These are phyloP conservation scores for Cyclotella choctawhatcheeana DNA, from an alignment of 108 stramenopile genomes.

Conservation along the genomic window DNA sequence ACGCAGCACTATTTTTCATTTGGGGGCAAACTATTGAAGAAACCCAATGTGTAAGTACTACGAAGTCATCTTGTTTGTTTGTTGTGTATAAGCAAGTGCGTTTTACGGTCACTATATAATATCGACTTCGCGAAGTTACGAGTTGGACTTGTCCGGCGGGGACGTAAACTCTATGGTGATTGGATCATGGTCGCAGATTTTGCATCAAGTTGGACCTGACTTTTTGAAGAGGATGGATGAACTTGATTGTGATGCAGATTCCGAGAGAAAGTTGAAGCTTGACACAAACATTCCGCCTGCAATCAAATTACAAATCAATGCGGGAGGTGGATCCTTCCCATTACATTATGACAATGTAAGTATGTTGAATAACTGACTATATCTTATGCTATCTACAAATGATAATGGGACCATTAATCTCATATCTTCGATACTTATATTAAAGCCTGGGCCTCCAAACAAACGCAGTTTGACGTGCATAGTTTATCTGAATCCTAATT, in stretches of 20 bases:
- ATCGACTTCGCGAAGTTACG: too few species aligned
- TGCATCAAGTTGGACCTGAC: slow-evolving; percentile 21
- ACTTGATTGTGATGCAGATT: slow-evolving; percentile 13
- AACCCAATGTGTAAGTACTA: slow-evolving; percentile 42
- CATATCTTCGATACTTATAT: too few species aligned
- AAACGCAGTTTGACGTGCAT: slow-evolving; percentile 50
- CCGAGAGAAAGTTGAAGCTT: slow-evolving; percentile 16
- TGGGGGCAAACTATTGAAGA: slow-evolving; percentile 21
- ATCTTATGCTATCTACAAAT: background rate
- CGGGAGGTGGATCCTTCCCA: slow-evolving; percentile 33
- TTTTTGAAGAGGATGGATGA: slow-evolving; percentile 29
- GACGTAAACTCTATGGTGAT: background rate
- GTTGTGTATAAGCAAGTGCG: too few species aligned
- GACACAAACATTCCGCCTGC: slow-evolving; percentile 18
- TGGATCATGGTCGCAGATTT: slow-evolving; percentile 26
- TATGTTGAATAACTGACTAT: background rate
- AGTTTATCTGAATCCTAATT: slow-evolving; percentile 47
- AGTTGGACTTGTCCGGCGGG: slow-evolving; percentile 32
- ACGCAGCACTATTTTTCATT: slow-evolving; percentile 43
- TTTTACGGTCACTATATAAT: too few species aligned
- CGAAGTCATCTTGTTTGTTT: too few species aligned
- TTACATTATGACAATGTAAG: slow-evolving; percentile 45
- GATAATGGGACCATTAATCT: too few species aligned
- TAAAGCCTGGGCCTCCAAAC: slow-evolving; percentile 42
- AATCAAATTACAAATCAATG: slow-evolving; percentile 42